Percentiles rank a stretch among this genome's conserved stretches.
Evolutionary conservation across 179 eudicot genomes (phyloP).

Genomic region (Drosera spatulata): DNA sequence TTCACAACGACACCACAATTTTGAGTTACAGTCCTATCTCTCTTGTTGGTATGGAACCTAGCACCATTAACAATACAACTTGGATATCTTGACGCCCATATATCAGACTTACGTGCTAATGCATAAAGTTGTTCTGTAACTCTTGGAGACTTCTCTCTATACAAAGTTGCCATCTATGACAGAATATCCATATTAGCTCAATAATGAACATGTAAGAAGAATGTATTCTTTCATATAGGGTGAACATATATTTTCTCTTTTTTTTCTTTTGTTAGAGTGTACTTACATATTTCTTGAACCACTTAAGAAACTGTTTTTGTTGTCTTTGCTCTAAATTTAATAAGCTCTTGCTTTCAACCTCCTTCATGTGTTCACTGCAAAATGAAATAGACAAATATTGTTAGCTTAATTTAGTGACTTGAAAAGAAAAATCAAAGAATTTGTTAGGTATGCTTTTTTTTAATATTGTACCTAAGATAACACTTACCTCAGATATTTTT

Average conservation of each 20-base stretch:
- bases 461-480: neutral
- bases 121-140: neutral
- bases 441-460: neutral
- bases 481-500: slow-evolving; percentile 1
- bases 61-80: neutral
- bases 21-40: neutral
- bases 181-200: neutral
- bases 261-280: too few relatives aligned
- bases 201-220: neutral
- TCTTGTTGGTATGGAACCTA: neutral
- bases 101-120: neutral
- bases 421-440: neutral
- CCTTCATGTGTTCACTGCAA: neutral
- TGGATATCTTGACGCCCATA: neutral
- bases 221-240: neutral
- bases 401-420: too few relatives aligned
- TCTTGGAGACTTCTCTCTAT: neutral
- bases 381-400: too few relatives aligned
- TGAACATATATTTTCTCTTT: neutral
- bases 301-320: slow-evolving; percentile 2
- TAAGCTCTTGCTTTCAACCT: neutral
- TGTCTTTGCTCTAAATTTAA: slow-evolving; percentile 3
- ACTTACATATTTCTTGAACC: slow-evolving; percentile 3
- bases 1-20: slow-evolving; percentile 1
- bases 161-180: too few relatives aligned